A percentile compares a stretch with the other conserved stretches of the same genome.
phyloP scores from a whole-genome alignment of 192 early-diverging fungal species.

The Backusella parvicylindrica region DNA sequence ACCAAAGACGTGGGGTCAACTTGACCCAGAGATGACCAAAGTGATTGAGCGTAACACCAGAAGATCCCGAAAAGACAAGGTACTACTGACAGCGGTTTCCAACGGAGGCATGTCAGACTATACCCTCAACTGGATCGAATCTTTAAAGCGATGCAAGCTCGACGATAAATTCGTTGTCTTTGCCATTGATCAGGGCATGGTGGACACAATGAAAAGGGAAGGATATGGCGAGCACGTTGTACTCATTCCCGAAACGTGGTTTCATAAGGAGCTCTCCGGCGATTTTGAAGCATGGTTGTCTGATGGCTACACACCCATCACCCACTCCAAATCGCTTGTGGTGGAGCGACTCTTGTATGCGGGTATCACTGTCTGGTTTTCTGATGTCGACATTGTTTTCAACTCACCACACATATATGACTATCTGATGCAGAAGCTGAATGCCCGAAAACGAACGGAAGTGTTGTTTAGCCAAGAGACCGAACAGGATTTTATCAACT shows the following conservation, averaged over 20 bases:
- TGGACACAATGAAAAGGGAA: constrained; percentile 14
- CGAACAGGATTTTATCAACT: constrained; percentile 30
- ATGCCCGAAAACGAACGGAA: constrained; percentile 20
- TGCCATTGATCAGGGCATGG: constrained; percentile 33
- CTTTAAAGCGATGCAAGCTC: constrained; percentile 15
- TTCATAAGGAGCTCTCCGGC: constrained; percentile 24
- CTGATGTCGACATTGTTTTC: constrained; percentile 40
- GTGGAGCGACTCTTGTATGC: constrained; percentile 35
- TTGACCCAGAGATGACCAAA: not conserved
- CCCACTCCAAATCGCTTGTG: constrained; percentile 36
- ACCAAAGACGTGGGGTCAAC: constrained; percentile 2
- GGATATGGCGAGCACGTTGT: constrained; percentile 30
- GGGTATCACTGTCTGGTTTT: constrained; percentile 33
- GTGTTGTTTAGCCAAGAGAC: constrained; percentile 30
- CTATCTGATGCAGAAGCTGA: constrained; percentile 22
- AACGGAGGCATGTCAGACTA: constrained; percentile 38
- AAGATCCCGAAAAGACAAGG: not conserved
- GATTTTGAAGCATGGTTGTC: constrained; percentile 22
- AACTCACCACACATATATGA: constrained; percentile 19
- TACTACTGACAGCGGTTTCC: constrained; percentile 33
- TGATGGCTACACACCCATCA: constrained; percentile 32
- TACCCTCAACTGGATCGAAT: constrained; percentile 41
- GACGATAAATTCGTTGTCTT: constrained; percentile 31
- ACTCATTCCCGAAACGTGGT: constrained; percentile 33
- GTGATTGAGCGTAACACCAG: not conserved